Evolutionary conservation across 1,284 basidiomycete genomes (phyloP).

Genomic region (Cutaneotrichosporon sp.): DNA sequence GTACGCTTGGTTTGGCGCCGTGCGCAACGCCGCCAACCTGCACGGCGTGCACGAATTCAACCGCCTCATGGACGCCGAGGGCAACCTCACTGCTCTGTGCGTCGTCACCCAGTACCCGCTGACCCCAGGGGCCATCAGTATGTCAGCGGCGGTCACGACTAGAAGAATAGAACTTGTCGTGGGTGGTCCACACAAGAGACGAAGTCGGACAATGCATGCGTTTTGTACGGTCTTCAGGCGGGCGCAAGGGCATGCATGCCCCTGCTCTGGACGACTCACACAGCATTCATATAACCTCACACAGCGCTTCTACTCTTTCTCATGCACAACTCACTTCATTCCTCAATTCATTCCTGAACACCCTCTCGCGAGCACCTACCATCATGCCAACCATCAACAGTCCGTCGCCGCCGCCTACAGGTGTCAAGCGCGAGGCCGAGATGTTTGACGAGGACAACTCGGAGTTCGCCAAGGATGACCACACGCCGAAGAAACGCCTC

Average conservation of each 20-base stretch:
- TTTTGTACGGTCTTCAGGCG: no score
- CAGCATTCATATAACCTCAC: no score
- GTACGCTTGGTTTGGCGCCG: constrained; percentile 15
- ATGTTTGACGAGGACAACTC: no score
- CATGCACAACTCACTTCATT: no score
- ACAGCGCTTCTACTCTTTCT: no score
- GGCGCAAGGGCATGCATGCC: no score
- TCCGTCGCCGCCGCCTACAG: neutral
- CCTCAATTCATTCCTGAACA: no score
- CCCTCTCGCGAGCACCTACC: no score
- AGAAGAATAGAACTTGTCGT: neutral
- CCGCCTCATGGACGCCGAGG: constrained; percentile 29
- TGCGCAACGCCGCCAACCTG: constrained; percentile 20
- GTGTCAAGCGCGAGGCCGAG: neutral
- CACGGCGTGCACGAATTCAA: constrained; percentile 33
- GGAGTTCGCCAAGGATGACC: neutral
- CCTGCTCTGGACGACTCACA: no score
- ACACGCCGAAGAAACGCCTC: neutral
- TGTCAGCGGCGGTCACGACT: constrained; percentile 24
- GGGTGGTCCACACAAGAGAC: no score
- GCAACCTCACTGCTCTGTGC: constrained; percentile 30
- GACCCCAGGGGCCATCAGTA: constrained; percentile 26
- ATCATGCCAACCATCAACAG: neutral
- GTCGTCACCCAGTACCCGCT: neutral
- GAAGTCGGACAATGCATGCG: no score